These are phyloP conservation scores for Blastobotrys aristatus DNA, from an alignment of 1,139 yeast species.

Conservation along the genomic window DNA sequence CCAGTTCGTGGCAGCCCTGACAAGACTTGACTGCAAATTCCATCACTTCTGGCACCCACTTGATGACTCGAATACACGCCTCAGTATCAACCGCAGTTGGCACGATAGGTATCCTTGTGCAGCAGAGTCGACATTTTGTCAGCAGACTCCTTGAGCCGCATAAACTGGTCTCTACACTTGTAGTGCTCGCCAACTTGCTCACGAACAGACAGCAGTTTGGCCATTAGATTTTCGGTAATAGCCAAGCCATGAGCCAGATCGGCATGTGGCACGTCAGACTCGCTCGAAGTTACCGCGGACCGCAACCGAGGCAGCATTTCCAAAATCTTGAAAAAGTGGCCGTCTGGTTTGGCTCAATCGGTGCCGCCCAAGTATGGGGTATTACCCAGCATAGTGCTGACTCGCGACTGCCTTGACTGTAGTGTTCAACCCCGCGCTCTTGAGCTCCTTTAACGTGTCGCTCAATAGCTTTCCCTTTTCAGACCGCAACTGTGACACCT, in stretches of 20 bases:
- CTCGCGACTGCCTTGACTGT: conserved; percentile 60
- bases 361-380: conserved; percentile 47
- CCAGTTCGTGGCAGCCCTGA: background rate
- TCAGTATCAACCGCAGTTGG: background rate
- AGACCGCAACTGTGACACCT: conserved; percentile 64
- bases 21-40: conserved; percentile 7
- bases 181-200: background rate
- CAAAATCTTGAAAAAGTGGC: conserved; percentile 59
- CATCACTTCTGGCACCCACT: conserved; percentile 12
- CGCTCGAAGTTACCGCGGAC: conserved; percentile 49
- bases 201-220: conserved; percentile 34
- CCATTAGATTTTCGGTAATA: conserved; percentile 66
- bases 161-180: background rate
- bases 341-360: conserved; percentile 38
- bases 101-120: conserved; percentile 1
- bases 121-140: background rate
- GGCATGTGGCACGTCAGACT: conserved; percentile 69
- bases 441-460: conserved; percentile 67
- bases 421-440: conserved; percentile 68
- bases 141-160: background rate
- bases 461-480: conserved; percentile 77
- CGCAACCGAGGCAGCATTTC: conserved; percentile 80
- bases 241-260: conserved; percentile 78
- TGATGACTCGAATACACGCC: background rate
- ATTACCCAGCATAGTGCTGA: conserved; percentile 53